A percentile compares a stretch with the other conserved stretches of the same genome.
These are phyloP conservation scores for Zygosaccharomyces rouxii DNA, from an alignment of 805 yeast genomes.

Conservation along the genomic window DNA sequence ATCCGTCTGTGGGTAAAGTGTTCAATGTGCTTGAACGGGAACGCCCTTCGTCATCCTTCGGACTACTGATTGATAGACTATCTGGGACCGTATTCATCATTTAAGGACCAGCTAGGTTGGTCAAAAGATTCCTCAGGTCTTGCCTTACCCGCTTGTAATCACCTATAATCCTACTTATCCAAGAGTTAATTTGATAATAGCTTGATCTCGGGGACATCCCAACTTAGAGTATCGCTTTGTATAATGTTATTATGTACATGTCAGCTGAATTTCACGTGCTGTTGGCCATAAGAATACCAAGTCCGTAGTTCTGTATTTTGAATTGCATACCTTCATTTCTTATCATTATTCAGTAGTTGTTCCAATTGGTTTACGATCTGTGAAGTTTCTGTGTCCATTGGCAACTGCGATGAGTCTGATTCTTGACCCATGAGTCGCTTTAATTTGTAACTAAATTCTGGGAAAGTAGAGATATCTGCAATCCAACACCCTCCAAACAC, in stretches of 20 bases:
- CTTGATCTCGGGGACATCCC: not conserved
- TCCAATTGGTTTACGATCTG: slow-evolving; percentile 53
- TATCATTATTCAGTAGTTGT: slow-evolving; percentile 46
- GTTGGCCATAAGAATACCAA: not conserved
- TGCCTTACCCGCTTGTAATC: not conserved
- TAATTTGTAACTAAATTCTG: slow-evolving; percentile 70
- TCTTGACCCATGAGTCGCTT: slow-evolving; percentile 68
- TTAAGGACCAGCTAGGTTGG: not conserved
- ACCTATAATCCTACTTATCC: not conserved
- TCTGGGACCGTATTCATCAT: not conserved
- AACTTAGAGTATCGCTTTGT: not conserved
- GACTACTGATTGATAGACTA: slow-evolving; percentile 6
- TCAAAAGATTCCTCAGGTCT: not conserved
- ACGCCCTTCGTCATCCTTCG: slow-evolving; percentile 9
- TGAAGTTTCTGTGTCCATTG: slow-evolving; percentile 57
- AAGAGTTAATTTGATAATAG: not conserved
- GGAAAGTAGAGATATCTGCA: slow-evolving; percentile 60
- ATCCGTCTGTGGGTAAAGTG: slow-evolving; percentile 10
- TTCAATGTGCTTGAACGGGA: slow-evolving; percentile 15
- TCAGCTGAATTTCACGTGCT: slow-evolving; percentile 3
- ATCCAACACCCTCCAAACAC: slow-evolving; percentile 77
- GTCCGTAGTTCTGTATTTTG: too few species aligned
- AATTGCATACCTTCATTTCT: not conserved
- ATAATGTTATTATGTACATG: not conserved
- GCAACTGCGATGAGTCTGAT: slow-evolving; percentile 44